A percentile compares a stretch with the other conserved stretches of the same genome.
Evolutionary conservation across 768 basidiomycete genomes (phyloP).

Genomic region (Suillus spraguei): DNA sequence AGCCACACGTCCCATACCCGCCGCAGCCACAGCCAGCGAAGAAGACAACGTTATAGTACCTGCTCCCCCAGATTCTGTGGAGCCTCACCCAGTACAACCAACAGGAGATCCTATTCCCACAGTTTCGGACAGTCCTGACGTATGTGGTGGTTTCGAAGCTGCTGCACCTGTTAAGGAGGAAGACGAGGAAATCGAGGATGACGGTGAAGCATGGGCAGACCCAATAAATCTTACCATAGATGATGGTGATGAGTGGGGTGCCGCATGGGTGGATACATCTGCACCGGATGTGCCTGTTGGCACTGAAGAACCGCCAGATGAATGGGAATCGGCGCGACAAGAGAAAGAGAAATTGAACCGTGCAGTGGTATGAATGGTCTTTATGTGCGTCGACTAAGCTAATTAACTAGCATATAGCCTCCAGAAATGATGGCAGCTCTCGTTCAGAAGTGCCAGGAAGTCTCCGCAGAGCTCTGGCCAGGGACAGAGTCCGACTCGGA

Average conservation of each 20-base stretch:
- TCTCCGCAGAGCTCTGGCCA: slow-evolving; percentile 59
- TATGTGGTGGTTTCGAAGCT: slow-evolving; percentile 57
- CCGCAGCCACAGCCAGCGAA: slow-evolving; percentile 1
- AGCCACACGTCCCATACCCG: not conserved
- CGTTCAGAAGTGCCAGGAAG: slow-evolving; percentile 52
- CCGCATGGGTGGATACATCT: slow-evolving; percentile 39
- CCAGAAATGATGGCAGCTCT: slow-evolving; percentile 66
- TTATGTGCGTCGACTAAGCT: not conserved
- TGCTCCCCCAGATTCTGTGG: slow-evolving; percentile 9
- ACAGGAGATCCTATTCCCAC: slow-evolving; percentile 6
- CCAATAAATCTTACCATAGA: slow-evolving; percentile 4
- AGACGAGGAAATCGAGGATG: slow-evolving; percentile 25
- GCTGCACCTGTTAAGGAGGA: not conserved
- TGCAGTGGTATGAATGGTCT: slow-evolving; percentile 56
- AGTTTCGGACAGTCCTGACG: slow-evolving; percentile 32
- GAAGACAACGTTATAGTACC: not conserved
- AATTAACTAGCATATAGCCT: slow-evolving; percentile 45
- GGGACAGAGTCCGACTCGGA: slow-evolving; percentile 18
- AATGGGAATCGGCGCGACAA: slow-evolving; percentile 67
- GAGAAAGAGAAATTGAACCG: slow-evolving; percentile 62
- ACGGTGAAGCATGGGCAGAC: slow-evolving; percentile 15
- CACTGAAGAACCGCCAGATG: slow-evolving; percentile 46
- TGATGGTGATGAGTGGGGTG: slow-evolving; percentile 39
- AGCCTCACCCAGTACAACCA: slow-evolving; percentile 4
- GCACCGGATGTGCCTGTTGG: slow-evolving; percentile 17